Conservation (phyloP, 495 filamentous ascomycete species). For the Talaromyces ruber region DNA sequence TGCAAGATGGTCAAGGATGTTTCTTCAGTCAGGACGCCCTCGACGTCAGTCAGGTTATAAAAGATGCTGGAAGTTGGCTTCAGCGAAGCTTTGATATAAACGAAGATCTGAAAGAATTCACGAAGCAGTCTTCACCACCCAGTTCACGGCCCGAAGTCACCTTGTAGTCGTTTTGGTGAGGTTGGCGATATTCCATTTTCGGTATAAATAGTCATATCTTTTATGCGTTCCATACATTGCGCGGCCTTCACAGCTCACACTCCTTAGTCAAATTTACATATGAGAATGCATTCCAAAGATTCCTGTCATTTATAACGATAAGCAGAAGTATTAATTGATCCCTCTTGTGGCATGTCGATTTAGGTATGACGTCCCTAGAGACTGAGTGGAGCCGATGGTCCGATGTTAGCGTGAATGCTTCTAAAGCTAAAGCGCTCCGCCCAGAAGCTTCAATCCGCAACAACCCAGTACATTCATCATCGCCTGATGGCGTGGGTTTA, state of each 20-base stretch:
- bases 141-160: neutral
- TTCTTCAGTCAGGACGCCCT: slow-evolving; percentile 21
- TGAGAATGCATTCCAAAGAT: no score
- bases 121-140: slow-evolving; percentile 6
- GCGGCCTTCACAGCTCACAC: neutral
- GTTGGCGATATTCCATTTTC: neutral
- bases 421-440: neutral
- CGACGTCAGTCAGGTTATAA: slow-evolving; percentile 34
- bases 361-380: neutral
- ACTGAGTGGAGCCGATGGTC: neutral
- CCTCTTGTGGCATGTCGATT: neutral
- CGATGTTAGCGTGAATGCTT: neutral
- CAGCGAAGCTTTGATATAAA: slow-evolving; percentile 34
- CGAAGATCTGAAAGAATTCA: slow-evolving; percentile 16
- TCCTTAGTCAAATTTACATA: neutral
- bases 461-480: neutral
- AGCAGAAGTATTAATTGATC: neutral
- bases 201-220: neutral
- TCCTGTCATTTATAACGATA: no score
- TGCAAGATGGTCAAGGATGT: slow-evolving; percentile 31
- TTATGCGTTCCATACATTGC: neutral
- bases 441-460: neutral
- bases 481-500: slow-evolving; percentile 24
- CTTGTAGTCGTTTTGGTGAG: neutral
- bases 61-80: slow-evolving; percentile 37